Conservation (phyloP, 176 grass and related monocot genomes). For the Alloteropsis semialata region DNA sequence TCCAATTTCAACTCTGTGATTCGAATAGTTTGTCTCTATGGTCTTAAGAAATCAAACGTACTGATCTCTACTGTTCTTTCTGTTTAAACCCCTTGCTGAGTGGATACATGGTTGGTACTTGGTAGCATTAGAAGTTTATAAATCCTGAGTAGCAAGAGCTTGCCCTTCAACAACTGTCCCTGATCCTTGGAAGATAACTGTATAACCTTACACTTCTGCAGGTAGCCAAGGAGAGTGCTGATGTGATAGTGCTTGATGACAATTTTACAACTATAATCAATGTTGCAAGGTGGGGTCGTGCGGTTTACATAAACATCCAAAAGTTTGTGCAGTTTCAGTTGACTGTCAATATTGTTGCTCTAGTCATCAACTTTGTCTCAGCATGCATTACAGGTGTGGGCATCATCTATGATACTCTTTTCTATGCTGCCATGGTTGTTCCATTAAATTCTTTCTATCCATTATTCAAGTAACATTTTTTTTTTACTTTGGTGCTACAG, state of each 20-base stretch:
- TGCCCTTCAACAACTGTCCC: neutral
- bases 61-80: neutral
- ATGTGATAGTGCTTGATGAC: conserved; percentile 85
- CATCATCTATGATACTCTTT: neutral
- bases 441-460: neutral
- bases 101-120: neutral
- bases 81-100: neutral
- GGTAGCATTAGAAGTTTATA: neutral
- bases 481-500: conserved; percentile 35
- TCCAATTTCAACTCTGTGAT: neutral
- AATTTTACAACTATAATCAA: conserved; percentile 90
- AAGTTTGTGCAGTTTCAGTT: conserved; percentile 95
- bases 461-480: neutral
- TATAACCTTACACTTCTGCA: conserved; percentile 1
- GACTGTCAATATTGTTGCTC: conserved; percentile 88
- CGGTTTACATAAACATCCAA: conserved; percentile 92
- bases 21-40: neutral
- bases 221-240: conserved; percentile 92
- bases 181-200: neutral
- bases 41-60: neutral
- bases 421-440: neutral
- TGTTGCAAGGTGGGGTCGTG: conserved; percentile 73
- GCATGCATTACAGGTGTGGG: conserved; percentile 68
- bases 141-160: neutral
- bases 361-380: conserved; percentile 78